Base-by-base conservation (phyloP, 108 stramenopile genomes). In the Schizochytrium sp. region DNA sequence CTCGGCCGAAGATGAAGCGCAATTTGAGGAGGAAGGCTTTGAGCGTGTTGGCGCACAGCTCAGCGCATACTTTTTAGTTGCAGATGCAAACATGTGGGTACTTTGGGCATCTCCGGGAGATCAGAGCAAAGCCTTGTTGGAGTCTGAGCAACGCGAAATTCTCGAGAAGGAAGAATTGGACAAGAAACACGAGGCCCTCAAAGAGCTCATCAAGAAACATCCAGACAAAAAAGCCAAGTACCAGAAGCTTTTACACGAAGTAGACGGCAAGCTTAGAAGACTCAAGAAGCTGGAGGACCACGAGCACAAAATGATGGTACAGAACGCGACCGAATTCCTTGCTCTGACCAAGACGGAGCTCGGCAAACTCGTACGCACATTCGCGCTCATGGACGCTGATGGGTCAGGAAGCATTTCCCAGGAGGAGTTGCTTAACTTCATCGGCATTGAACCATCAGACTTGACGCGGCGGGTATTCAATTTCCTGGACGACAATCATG, bases 331-430 rank as follows among this genome's bases (percentile, higher is more conserved):
- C 14, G 76, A 83, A 0, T 83, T 83, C 48, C 76, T 83, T 1
- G 76, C 76, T 6, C 51, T 83, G 28, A 83, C 48, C 10, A 83
- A 83, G 51, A 53, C 44, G 76, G 76, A 83, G 76, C 76, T 83
- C 18, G 25, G 10, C n/a, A 53, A 53, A 16, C 51, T 83, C 6
- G 48, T 83, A 25, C n/a, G 51, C 16, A 6, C 19, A 28, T 83
- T 83, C 28, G 76, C 76, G 25, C 6, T 6, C 45, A 83, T 83
- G 45, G 76, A 83, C 76, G 28, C 19, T 6, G 76, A 83, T 34
- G 48, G 76, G 6, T 83, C 76, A 6, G 76, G 76, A 4, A 53
- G 28, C 5, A 23, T 83, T 23, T 83, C 76, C 0, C 76, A 12
- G 16, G 45, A 47, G 23, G 76, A 83, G 51, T 23, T 83, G 18